These are phyloP conservation scores for Angophora floribunda DNA, from an alignment of 345 rosid genomes.

Conservation along the genomic window DNA sequence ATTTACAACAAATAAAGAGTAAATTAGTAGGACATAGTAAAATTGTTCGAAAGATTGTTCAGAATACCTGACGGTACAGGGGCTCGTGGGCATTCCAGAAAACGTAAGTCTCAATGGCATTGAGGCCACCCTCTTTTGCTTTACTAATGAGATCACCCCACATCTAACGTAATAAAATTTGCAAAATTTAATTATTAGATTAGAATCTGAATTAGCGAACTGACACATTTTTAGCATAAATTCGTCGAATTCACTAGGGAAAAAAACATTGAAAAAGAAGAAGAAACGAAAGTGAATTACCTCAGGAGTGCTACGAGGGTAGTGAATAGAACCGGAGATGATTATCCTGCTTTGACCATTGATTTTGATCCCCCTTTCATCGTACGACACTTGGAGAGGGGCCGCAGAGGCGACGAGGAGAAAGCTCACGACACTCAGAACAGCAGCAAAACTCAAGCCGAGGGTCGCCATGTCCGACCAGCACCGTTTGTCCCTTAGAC, in stretches of 20 bases:
- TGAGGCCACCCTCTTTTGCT: slow-evolving; percentile 48
- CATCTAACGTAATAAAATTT: slow-evolving; percentile 9
- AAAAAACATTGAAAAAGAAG: too few species aligned
- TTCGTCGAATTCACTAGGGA: neutral
- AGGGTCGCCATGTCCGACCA: neutral
- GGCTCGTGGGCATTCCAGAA: slow-evolving; percentile 71
- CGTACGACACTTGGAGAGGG: slow-evolving; percentile 5
- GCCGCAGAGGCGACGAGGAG: neutral
- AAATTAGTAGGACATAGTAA: neutral
- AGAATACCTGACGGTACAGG: slow-evolving; percentile 4
- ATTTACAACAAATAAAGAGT: neutral
- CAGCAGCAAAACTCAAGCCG: neutral
- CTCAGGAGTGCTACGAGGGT: slow-evolving; percentile 40
- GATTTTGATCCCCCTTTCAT: slow-evolving; percentile 16
- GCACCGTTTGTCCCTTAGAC: neutral
- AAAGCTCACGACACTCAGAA: neutral
- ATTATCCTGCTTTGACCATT: slow-evolving; percentile 30
- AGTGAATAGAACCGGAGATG: slow-evolving; percentile 43
- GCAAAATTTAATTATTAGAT: too few species aligned
- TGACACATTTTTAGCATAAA: neutral
- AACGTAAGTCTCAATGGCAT: slow-evolving; percentile 58
- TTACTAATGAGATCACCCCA: slow-evolving; percentile 26
- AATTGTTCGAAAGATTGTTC: neutral
- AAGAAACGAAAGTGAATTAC: neutral
- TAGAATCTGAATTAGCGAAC: neutral